phyloP scores from a whole-genome alignment of 2,329 filamentous ascomycete species.

The Sclerotinia spermophila region DNA sequence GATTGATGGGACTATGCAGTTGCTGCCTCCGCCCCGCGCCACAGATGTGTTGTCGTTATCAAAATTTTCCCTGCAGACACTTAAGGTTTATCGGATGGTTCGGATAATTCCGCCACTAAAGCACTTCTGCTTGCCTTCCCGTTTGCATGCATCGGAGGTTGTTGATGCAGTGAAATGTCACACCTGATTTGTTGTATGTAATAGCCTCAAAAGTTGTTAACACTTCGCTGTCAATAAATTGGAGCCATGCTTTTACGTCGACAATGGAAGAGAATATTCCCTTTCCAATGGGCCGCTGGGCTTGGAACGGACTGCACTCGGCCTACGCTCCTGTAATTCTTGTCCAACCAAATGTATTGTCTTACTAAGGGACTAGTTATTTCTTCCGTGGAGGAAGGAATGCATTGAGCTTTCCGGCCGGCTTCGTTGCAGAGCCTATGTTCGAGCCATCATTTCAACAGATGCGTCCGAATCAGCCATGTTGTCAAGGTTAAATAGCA shows the following conservation, averaged over 20 bases:
- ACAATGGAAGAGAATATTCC: neutral
- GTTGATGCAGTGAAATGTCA: slow-evolving; percentile 8
- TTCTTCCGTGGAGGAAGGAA: neutral
- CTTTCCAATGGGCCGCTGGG: neutral
- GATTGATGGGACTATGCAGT: neutral
- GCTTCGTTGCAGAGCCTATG: neutral
- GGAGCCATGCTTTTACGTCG: neutral
- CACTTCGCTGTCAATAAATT: slow-evolving; percentile 8
- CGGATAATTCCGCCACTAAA: slow-evolving; percentile 7
- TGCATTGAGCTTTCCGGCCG: neutral
- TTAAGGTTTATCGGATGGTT: slow-evolving; percentile 16
- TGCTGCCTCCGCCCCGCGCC: neutral
- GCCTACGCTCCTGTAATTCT: neutral
- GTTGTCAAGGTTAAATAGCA: neutral
- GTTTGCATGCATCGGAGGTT: slow-evolving; percentile 11
- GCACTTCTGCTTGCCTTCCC: neutral
- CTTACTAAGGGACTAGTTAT: neutral
- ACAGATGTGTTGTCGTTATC: slow-evolving; percentile 10
- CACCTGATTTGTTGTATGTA: neutral
- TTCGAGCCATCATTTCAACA: neutral
- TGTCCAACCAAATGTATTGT: neutral
- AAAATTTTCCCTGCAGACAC: slow-evolving; percentile 5
- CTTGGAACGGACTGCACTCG: neutral
- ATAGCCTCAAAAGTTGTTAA: neutral
- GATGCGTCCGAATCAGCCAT: neutral